Percentiles rank a stretch among this genome's conserved stretches.
Evolutionary conservation across 306 rosid species (phyloP).

Genomic region (Quercus wislizeni): DNA sequence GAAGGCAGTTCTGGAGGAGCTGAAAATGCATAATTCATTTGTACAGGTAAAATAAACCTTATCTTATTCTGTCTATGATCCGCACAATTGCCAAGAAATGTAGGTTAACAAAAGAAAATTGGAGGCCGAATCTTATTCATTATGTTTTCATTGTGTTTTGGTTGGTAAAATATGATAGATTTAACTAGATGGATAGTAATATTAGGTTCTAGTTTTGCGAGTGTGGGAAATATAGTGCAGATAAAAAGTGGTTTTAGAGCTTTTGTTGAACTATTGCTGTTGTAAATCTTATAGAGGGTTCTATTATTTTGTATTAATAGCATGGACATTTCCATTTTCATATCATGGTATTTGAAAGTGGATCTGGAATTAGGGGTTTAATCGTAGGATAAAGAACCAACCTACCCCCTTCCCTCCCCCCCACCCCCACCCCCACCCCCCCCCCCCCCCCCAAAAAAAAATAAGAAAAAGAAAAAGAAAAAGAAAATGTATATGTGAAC

Average conservation of each 20-base stretch:
- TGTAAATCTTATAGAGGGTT: background rate
- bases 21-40: conserved; percentile 70
- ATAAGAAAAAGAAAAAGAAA: background rate
- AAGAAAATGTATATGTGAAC: background rate
- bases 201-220: background rate
- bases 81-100: background rate
- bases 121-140: background rate
- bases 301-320: background rate
- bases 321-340: background rate
- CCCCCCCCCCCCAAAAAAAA: background rate
- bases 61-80: background rate
- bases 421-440: background rate
- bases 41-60: conserved; percentile 53
- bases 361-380: background rate
- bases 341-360: background rate
- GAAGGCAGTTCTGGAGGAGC: conserved; percentile 38
- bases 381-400: background rate
- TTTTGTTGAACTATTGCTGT: background rate
- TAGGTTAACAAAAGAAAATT: background rate
- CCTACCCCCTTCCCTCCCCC: background rate
- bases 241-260: background rate
- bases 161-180: background rate
- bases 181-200: background rate
- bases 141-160: background rate
- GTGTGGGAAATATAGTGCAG: background rate